Evolutionary conservation across 2,329 filamentous ascomycete genomes (phyloP).

Genomic region (Furcasterigmium furcatum): DNA sequence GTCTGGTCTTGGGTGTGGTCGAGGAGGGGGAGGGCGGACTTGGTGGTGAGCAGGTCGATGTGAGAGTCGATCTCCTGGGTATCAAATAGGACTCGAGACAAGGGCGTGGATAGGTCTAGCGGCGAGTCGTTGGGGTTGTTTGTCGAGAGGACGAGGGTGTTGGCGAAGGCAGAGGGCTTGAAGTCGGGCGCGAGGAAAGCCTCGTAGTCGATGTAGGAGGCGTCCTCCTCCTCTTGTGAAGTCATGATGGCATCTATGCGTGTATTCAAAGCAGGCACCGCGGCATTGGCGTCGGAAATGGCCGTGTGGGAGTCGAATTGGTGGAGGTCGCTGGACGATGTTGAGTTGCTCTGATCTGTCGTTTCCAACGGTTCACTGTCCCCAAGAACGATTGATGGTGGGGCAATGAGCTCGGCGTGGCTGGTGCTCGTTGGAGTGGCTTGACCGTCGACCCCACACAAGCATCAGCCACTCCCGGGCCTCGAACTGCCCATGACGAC

Average conservation of each 20-base stretch:
- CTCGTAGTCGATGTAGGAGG: slow-evolving; percentile 95
- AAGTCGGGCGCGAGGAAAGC: slow-evolving; percentile 83
- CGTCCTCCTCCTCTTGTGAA: slow-evolving; percentile 46
- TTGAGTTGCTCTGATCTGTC: neutral
- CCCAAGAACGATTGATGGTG: neutral
- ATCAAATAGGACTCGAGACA: slow-evolving; percentile 93
- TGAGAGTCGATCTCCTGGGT: slow-evolving; percentile 96
- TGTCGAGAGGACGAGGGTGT: slow-evolving; percentile 80
- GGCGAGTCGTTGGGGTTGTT: slow-evolving; percentile 90
- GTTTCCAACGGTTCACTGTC: neutral
- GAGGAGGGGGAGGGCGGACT: slow-evolving; percentile 77
- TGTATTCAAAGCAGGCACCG: too few relatives aligned
- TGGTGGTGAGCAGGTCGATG: slow-evolving; percentile 85
- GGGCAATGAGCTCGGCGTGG: neutral
- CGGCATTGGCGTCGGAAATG: neutral
- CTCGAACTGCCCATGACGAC: neutral
- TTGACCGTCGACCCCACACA: neutral
- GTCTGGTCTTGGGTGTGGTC: slow-evolving; percentile 74
- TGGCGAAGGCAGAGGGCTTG: slow-evolving; percentile 78
- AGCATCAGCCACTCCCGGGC: neutral
- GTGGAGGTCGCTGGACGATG: neutral
- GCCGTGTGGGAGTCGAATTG: neutral
- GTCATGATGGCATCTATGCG: slow-evolving; percentile 20
- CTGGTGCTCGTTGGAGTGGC: neutral
- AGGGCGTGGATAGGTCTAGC: slow-evolving; percentile 88